Conservation (phyloP, 202 grass and related monocot species). For the Alloteropsis angusta region DNA sequence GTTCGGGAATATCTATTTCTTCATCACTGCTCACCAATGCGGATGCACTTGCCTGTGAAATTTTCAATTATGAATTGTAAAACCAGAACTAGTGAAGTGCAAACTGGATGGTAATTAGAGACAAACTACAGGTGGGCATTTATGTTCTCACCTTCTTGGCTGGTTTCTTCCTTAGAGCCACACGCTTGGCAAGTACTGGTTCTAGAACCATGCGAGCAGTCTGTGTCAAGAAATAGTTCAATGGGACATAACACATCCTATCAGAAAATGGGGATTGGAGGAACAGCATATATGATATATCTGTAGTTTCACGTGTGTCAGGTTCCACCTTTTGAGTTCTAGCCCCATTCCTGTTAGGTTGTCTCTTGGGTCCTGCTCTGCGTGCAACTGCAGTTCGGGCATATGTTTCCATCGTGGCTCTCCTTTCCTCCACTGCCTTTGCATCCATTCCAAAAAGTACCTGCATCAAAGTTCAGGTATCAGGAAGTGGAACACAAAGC, state of each 20-base stretch:
- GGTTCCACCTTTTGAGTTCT: no score
- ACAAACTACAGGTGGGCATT: neutral
- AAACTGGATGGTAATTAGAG: neutral
- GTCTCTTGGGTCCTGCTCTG: neutral
- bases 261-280: no score
- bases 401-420: neutral
- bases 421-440: slow-evolving; percentile 3
- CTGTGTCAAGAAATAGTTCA: no score
- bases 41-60: slow-evolving; percentile 7
- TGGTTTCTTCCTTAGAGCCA: slow-evolving; percentile 28
- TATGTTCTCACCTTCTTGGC: slow-evolving; percentile 35
- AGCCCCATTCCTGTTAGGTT: neutral
- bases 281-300: no score
- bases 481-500: neutral
- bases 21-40: slow-evolving; percentile 17
- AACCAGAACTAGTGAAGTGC: neutral
- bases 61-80: neutral
- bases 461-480: slow-evolving; percentile 25
- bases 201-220: neutral
- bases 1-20: slow-evolving; percentile 23
- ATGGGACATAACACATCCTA: no score
- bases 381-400: neutral
- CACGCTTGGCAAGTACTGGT: slow-evolving; percentile 16
- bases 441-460: slow-evolving; percentile 30
- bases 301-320: no score